A percentile compares a stretch with the other conserved stretches of the same genome.
Evolutionary conservation across 495 filamentous ascomycete genomes (phyloP).

Genomic region (Penicillium antarcticum): DNA sequence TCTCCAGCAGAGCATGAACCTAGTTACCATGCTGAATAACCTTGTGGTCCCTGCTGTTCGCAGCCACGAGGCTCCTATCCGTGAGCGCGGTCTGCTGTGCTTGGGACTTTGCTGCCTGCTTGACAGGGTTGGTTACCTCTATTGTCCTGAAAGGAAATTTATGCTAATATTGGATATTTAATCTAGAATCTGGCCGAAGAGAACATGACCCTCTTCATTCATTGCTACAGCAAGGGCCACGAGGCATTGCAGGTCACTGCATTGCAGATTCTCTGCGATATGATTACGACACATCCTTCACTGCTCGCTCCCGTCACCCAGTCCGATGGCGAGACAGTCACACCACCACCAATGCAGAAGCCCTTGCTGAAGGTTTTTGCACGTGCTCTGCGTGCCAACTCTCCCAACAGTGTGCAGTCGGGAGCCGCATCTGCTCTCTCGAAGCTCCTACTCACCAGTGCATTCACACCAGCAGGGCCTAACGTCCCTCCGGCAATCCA

Average conservation of each 20-base stretch:
- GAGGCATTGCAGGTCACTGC: slow-evolving; percentile 84
- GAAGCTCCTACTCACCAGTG: slow-evolving; percentile 75
- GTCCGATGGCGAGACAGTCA: slow-evolving; percentile 38
- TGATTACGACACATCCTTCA: slow-evolving; percentile 80
- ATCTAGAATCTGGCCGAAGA: slow-evolving; percentile 76
- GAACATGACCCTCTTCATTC: slow-evolving; percentile 90
- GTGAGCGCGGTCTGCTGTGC: slow-evolving; percentile 85
- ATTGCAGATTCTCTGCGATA: slow-evolving; percentile 89
- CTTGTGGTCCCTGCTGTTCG: slow-evolving; percentile 92
- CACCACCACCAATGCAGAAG: slow-evolving; percentile 47
- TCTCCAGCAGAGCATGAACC: slow-evolving; percentile 78
- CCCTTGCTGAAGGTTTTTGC: slow-evolving; percentile 74
- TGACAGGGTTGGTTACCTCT: slow-evolving; percentile 58
- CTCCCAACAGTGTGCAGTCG: slow-evolving; percentile 70
- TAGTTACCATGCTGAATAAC: slow-evolving; percentile 95
- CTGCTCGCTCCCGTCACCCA: slow-evolving; percentile 54
- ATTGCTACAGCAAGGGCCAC: slow-evolving; percentile 92
- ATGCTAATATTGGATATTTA: slow-evolving; percentile 8
- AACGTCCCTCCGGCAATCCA: slow-evolving; percentile 45
- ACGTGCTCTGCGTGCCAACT: slow-evolving; percentile 67
- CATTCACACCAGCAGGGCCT: slow-evolving; percentile 40
- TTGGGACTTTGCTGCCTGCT: slow-evolving; percentile 88
- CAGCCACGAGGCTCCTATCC: slow-evolving; percentile 86
- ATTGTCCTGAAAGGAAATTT: neutral
- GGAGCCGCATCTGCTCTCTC: slow-evolving; percentile 77